A percentile compares a stretch with the other conserved stretches of the same genome.
Evolutionary conservation across 768 basidiomycete species (phyloP).

Genomic region (Heimioporus sp.): DNA sequence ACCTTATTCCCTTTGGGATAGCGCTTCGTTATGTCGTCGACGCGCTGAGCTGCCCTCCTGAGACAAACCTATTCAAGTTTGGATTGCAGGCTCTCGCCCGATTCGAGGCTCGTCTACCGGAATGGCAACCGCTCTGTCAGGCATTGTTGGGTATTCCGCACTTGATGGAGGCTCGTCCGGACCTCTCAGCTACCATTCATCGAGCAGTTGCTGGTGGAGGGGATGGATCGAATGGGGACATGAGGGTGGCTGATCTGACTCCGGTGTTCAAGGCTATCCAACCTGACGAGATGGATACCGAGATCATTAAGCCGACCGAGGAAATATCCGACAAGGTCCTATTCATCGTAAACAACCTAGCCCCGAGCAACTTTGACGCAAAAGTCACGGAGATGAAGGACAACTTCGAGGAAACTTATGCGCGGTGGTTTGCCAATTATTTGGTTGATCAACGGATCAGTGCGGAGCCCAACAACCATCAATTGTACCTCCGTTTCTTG

Average conservation of each 20-base stretch:
- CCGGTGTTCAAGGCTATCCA: conserved; percentile 77
- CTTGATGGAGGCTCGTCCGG: conserved; percentile 81
- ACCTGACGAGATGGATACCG: conserved; percentile 63
- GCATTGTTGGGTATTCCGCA: conserved; percentile 86
- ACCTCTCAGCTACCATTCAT: conserved; percentile 68
- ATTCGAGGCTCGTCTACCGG: conserved; percentile 82
- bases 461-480: conserved; percentile 96
- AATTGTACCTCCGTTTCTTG: conserved; percentile 90
- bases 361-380: conserved; percentile 86
- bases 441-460: conserved; percentile 94
- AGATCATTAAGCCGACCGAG: conserved; percentile 71
- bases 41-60: conserved; percentile 86
- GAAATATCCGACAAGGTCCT: conserved; percentile 90
- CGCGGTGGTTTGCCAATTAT: conserved; percentile 97
- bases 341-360: conserved; percentile 98
- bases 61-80: conserved; percentile 93
- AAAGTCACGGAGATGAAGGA: conserved; percentile 87
- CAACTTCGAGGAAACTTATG: conserved; percentile 78
- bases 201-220: conserved; percentile 59
- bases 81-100: conserved; percentile 87
- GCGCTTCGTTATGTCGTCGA: conserved; percentile 97
- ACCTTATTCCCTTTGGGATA: conserved; percentile 92
- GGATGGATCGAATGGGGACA: conserved; percentile 42
- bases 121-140: conserved; percentile 93
- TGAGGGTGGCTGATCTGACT: conserved; percentile 41